Evolutionary conservation across 176 grass and related monocot genomes (phyloP), one percentile per base, ranked within the genome.

Genomic region (Aechmea fasciata): DNA sequence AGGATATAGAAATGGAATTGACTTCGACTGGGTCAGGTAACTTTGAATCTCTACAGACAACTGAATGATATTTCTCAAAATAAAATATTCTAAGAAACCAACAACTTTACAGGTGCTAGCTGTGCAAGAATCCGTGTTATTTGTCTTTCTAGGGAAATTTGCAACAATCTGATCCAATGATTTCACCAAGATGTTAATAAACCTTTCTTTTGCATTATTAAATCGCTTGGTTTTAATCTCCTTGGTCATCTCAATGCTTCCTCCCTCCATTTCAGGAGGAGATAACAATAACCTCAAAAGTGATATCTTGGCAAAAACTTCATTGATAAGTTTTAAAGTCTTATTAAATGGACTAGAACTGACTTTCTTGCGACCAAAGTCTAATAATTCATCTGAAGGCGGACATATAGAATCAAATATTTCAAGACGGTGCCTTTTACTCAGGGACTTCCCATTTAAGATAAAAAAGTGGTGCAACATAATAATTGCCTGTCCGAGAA

Each of bases 31-130:
- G 48, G 71, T 80, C 65, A 87, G 78, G 73, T 80, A 69, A 50
- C 48, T 78, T 72, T 82, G 76, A 74, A 74, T 77, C 70, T 91
- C 88, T 25, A 70, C 75, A 50, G 78, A 86, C 57, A 96, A 52
- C 79, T 91, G 84, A 11, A 91, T 69, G 48, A 91, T 96, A 77
- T 91, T 88, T 52, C 78, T 88, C 78, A 91, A 78, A 80, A 96
- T 82, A 63, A 71, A 81, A 88, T 89, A 81, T 77, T 96, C 92
- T 67, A 91, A 70, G 84, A 75, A 82, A 53, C 51, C 24, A 69
- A 81, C 22, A 26, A 48, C 57, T 19, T 11, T 76, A 72, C 57
- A 47, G 53, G 71, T 65, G 50, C 67, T 77, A 73, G 65, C 49
- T 65, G 48, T 69, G 17, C 77, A 64, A 50, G 64, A 50, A 25